A percentile compares a stretch with the other conserved stretches of the same genome.
phyloP scores from a whole-genome alignment of 768 basidiomycete species.

The Hygrocybe coccinea region DNA sequence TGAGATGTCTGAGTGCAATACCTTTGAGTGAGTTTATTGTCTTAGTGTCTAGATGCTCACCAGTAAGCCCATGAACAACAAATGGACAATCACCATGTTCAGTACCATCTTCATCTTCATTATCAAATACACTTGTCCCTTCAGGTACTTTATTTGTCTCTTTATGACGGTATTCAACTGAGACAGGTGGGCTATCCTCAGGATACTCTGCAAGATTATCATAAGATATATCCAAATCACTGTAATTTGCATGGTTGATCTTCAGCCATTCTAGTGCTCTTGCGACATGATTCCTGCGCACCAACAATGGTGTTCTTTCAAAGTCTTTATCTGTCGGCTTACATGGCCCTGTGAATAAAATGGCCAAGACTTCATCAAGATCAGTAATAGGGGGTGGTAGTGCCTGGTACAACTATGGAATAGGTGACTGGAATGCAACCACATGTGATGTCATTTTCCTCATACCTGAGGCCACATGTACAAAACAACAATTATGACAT shows the following conservation, averaged over 20 bases:
- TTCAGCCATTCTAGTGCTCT: conserved; percentile 32
- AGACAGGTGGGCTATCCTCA: conserved; percentile 8
- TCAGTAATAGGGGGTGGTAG: conserved; percentile 31
- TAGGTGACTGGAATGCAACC: conserved; percentile 27
- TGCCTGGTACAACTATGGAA: conserved; percentile 25
- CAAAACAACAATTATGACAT: conserved; percentile 26
- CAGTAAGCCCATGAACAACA: conserved; percentile 35
- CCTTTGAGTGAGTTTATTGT: conserved; percentile 14
- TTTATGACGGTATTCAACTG: conserved; percentile 19
- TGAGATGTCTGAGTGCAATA: conserved; percentile 21
- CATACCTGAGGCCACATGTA: conserved; percentile 20
- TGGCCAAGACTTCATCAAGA: conserved; percentile 29
- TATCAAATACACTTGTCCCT: conserved; percentile 11
- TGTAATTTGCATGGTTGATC: conserved; percentile 31
- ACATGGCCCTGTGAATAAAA: conserved; percentile 28
- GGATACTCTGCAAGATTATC: conserved; percentile 23
- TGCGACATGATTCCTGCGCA: conserved; percentile 20
- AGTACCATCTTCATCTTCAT: conserved; percentile 19
- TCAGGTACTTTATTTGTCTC: conserved; percentile 7
- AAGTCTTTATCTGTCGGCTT: conserved; percentile 26
- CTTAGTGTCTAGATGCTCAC: conserved; percentile 16
- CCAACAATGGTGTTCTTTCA: conserved; percentile 29
- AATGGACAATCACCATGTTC: conserved; percentile 32
- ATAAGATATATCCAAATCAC: conserved; percentile 25
- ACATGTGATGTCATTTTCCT: conserved; percentile 11